Evolutionary conservation across 495 filamentous ascomycete genomes (phyloP), one percentile per base, ranked within the genome.

Genomic region (Bacidia gigantensis): DNA sequence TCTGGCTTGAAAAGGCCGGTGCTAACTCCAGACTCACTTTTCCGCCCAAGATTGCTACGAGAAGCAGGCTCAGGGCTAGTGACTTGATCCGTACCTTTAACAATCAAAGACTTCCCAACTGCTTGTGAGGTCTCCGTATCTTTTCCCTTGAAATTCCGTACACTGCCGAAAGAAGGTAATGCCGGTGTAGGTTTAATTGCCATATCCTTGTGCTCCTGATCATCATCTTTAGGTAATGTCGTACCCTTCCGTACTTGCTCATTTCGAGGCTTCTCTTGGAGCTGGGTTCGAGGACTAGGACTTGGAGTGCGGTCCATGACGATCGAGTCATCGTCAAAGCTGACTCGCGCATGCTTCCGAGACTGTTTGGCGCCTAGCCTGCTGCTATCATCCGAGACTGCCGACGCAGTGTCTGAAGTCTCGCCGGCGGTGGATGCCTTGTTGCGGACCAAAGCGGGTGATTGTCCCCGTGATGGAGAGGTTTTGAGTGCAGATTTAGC

Each of bases 401-500:
- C 65, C 3, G 79, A 82, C 3, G 72, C 73, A 11, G 69, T 76
- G 57, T 82, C 79, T 0, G 81, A 84, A 1, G 69, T 57, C 52
- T 84, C 81, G 58, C 78, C 80, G 10, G 70, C 56, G 12, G 67
- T 58, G n/a, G 67, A 68, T n/a, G 68, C 66, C 42, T 56, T 46
- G 11, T 46, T 43, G 59, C 62, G 39, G 63, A 50, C 29, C 41
- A 61, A 60, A 26, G 73, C 67, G 3, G 74, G 72, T 1, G 76
- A 78, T 11, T 73, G 65, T 2, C 75, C 72, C 14, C 62, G 67
- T 3, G 69, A 61, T n/a, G 84, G 75, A 20, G 80, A 68, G 41
- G 78, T 72, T 57, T 95, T 95, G 58, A 95, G 57, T 0, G 89
- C 89, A 12, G 89, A 90, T 61, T 95, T 95, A 3, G 77, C 81